Conservation (phyloP, 352 stramenopile genomes). For the Pilasporangium apinafurcum region DNA sequence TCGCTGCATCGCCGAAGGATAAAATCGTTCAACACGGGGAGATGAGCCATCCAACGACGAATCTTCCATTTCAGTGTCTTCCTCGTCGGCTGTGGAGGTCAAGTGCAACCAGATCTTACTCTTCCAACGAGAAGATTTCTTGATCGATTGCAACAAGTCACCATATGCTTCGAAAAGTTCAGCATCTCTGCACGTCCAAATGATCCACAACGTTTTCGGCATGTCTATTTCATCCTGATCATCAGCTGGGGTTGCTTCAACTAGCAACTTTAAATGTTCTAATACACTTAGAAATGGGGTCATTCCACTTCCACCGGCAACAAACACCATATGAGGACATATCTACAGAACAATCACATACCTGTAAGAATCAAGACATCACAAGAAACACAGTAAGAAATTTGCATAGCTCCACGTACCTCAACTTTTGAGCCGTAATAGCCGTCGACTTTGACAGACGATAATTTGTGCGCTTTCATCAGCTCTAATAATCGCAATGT, state of each 20-base stretch:
- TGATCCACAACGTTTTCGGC: constrained; percentile 35
- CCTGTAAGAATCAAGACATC: not conserved
- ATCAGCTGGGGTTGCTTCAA: constrained; percentile 5
- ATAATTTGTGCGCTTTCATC: constrained; percentile 31
- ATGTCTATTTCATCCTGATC: constrained; percentile 13
- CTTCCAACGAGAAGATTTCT: constrained; percentile 30
- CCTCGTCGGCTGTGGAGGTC: constrained; percentile 20
- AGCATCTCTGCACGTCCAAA: constrained; percentile 48
- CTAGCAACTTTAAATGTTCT: constrained; percentile 41
- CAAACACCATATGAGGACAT: constrained; percentile 53
- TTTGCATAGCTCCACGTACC: constrained; percentile 6
- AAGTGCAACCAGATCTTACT: constrained; percentile 42
- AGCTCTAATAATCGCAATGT: constrained; percentile 39
- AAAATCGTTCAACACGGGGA: constrained; percentile 32
- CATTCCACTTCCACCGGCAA: constrained; percentile 67
- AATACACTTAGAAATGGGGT: constrained; percentile 63
- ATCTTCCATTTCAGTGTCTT: constrained; percentile 28
- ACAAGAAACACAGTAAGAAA: not conserved
- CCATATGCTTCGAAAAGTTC: constrained; percentile 32
- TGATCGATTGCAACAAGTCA: constrained; percentile 39
- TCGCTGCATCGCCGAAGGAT: constrained; percentile 15
- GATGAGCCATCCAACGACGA: constrained; percentile 12
- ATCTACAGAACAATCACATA: no score
- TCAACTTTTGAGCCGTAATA: constrained; percentile 62
- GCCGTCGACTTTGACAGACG: constrained; percentile 49